These are phyloP conservation scores for Apiotrichum siamense DNA, from an alignment of 1,284 basidiomycete species.

Conservation along the genomic window DNA sequence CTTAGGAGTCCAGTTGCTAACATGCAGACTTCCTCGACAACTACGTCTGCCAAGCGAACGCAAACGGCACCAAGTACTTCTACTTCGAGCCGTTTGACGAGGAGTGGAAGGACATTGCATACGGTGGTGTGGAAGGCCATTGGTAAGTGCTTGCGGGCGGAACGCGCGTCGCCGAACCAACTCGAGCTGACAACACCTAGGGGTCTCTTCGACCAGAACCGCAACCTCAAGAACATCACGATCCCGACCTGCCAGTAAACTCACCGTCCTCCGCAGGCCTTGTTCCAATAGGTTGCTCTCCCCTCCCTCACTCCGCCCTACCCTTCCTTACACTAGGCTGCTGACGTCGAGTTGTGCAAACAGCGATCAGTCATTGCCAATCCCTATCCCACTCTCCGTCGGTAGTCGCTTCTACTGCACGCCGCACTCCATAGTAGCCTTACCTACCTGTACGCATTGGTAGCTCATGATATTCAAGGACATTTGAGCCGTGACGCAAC, in stretches of 20 bases:
- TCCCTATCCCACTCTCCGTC: too few relatives aligned
- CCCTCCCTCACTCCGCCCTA: not conserved
- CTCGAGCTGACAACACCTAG: not conserved
- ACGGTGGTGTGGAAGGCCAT: constrained; percentile 77
- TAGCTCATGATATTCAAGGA: constrained; percentile 1
- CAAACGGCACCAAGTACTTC: constrained; percentile 74
- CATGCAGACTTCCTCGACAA: constrained; percentile 60
- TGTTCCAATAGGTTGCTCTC: not conserved
- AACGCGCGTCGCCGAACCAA: not conserved
- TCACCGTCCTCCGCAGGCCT: not conserved
- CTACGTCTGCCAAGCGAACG: constrained; percentile 82
- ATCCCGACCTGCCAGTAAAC: constrained; percentile 47
- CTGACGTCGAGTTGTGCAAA: too few relatives aligned
- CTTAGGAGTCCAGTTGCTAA: too few relatives aligned
- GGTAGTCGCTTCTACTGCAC: too few relatives aligned
- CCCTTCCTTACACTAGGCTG: not conserved
- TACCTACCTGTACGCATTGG: not conserved
- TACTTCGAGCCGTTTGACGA: constrained; percentile 68
- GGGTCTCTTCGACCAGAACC: constrained; percentile 54
- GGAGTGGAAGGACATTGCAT: constrained; percentile 60
- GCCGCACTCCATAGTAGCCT: not conserved
- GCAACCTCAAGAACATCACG: constrained; percentile 48
- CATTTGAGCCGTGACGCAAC: too few relatives aligned
- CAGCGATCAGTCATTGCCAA: too few relatives aligned
- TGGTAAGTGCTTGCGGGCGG: constrained; percentile 46